phyloP scores from a whole-genome alignment of 352 stramenopile genomes.

The Globisporangium canariense region DNA sequence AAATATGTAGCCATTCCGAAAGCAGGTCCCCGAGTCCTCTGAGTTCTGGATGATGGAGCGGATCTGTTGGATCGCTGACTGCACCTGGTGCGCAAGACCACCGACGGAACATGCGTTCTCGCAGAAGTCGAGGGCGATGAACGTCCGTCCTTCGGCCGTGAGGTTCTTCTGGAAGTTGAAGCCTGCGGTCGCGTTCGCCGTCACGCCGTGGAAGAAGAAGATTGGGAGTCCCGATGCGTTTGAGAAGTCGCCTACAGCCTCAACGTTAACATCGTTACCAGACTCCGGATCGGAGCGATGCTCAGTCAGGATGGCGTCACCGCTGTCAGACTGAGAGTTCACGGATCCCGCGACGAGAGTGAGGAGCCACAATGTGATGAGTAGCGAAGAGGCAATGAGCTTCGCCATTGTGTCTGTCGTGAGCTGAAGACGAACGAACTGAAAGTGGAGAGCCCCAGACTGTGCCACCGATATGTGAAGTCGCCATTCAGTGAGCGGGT shows the following conservation, averaged over 20 bases:
- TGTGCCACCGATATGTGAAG: too few relatives aligned
- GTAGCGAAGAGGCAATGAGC: neutral
- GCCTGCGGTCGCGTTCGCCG: neutral
- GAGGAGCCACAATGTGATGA: neutral
- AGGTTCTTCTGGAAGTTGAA: neutral
- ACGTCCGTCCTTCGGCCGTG: constrained; percentile 21
- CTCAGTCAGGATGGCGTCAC: too few relatives aligned
- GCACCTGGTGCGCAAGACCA: constrained; percentile 22
- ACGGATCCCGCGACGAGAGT: neutral
- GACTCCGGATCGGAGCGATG: too few relatives aligned
- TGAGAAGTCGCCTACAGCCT: neutral
- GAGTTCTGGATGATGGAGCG: constrained; percentile 16
- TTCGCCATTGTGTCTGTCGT: neutral
- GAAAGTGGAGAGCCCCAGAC: neutral
- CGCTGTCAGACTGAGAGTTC: neutral
- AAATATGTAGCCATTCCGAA: constrained; percentile 39
- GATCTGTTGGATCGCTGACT: constrained; percentile 37
- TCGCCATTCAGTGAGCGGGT: too few relatives aligned
- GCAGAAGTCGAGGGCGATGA: constrained; percentile 40
- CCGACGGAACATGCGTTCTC: constrained; percentile 25
- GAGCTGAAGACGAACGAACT: neutral
- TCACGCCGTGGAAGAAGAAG: constrained; percentile 11
- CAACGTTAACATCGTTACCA: too few relatives aligned
- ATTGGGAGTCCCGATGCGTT: too few relatives aligned
- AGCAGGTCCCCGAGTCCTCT: constrained; percentile 14